Evolutionary conservation across 208 protist genomes (phyloP).

Genomic region (Crithidia sp.): DNA sequence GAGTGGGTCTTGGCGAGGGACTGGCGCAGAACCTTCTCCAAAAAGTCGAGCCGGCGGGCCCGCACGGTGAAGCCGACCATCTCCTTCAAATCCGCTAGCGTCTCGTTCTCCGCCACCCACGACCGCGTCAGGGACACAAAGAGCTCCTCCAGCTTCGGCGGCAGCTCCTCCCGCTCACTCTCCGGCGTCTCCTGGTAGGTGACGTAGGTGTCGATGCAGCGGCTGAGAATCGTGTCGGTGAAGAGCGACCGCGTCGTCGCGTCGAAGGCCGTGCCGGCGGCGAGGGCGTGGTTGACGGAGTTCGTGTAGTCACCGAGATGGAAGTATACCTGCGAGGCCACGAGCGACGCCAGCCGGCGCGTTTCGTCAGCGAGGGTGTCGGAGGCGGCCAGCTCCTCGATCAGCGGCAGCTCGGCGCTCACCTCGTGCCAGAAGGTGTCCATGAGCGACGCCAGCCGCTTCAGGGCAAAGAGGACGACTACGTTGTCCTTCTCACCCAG

Average conservation of each 20-base stretch:
- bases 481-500: constrained; percentile 71
- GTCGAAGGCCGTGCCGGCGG: constrained; percentile 95
- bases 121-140: constrained; percentile 78
- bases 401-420: constrained; percentile 70
- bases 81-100: constrained; percentile 72
- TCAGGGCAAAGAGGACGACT: constrained; percentile 81
- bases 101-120: constrained; percentile 82
- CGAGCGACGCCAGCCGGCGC: constrained; percentile 87
- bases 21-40: constrained; percentile 82
- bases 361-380: constrained; percentile 58
- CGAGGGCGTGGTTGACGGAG: constrained; percentile 95
- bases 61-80: constrained; percentile 91
- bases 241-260: constrained; percentile 78
- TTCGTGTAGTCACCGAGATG: constrained; percentile 96
- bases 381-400: constrained; percentile 86
- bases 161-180: constrained; percentile 46
- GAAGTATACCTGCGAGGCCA: constrained; percentile 98
- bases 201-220: constrained; percentile 96
- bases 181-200: constrained; percentile 56
- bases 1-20: constrained; percentile 64
- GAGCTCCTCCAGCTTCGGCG: constrained; percentile 83
- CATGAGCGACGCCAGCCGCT: constrained; percentile 73
- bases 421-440: constrained; percentile 93
- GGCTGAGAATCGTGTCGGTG: constrained; percentile 91
- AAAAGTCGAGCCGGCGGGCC: constrained; percentile 83